phyloP scores from a whole-genome alignment of 2,329 filamentous ascomycete species.

The Nakataea oryzae region DNA sequence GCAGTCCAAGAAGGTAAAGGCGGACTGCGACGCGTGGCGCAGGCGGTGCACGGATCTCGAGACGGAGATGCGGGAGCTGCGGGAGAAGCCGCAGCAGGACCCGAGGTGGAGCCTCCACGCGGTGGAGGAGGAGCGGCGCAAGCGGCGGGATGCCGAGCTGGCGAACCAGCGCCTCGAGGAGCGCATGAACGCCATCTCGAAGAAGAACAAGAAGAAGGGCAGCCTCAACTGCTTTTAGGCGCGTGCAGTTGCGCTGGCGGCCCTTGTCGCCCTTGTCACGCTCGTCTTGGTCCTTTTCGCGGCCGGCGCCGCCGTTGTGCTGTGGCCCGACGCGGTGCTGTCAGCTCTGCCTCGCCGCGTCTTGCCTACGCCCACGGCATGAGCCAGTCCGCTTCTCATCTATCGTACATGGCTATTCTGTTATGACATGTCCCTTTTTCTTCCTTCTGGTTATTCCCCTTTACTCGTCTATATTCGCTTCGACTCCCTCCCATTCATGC shows the following conservation, averaged over 20 bases:
- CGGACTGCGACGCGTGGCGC: constrained; percentile 82
- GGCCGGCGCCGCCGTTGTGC: background rate
- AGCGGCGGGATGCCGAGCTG: constrained; percentile 80
- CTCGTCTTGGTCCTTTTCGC: background rate
- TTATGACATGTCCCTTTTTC: no score
- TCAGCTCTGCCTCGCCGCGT: no score
- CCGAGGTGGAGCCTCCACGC: constrained; percentile 68
- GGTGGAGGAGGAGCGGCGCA: constrained; percentile 92
- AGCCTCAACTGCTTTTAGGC: constrained; percentile 93
- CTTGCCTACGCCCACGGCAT: no score
- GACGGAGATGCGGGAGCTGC: constrained; percentile 56
- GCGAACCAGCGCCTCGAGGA: constrained; percentile 85
- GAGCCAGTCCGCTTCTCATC: no score
- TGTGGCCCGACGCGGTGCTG: background rate
- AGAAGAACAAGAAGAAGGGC: constrained; percentile 93
- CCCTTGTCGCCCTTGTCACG: background rate
- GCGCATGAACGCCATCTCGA: constrained; percentile 83
- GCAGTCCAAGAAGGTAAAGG: constrained; percentile 84
- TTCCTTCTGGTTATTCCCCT: no score
- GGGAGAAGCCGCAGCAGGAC: constrained; percentile 43
- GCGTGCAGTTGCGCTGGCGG: constrained; percentile 1
- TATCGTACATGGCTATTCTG: no score
- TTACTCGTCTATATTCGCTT: no score
- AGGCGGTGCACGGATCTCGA: constrained; percentile 74
- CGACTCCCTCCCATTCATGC: no score